Base-by-base conservation (phyloP, 2,329 filamentous ascomycete species). In the Nothopassalora personata region DNA sequence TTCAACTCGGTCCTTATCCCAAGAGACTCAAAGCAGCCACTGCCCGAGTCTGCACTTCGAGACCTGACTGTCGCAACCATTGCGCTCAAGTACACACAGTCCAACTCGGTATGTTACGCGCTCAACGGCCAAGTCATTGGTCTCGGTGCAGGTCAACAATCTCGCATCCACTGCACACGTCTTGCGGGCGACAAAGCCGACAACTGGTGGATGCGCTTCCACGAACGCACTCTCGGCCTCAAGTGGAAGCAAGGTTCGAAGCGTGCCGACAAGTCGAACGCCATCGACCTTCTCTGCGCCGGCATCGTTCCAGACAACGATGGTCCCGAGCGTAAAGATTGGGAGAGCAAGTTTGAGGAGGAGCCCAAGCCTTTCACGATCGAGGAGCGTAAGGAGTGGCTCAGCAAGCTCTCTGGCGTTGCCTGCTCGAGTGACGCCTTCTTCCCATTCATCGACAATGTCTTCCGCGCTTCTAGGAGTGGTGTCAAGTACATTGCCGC, bases 191-290 rank as follows among this genome's bases (percentile, higher is more conserved):
- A 97, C 81, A 99, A 99, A 83, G 91, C 92, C 52, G 94, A 99
- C 77, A 97, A 96, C 82, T 97, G 93, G 93, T 99, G 93, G 94
- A 89, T 99, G 82, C 89, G 94, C 71, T 97, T 97, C 86, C 90
- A 97, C 80, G 87, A 90, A 68, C 88, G 90, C 55, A 90, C 94
- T 11, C 83, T 97, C 53, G 82, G 80, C 72, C 88, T 99, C 74
- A 90, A 93, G 80, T 99, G 91, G 90, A 97, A 96, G 84, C 93
- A 94, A 80, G 93, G 94, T 70, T 91, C 89, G 72, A 97, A 97
- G 86, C 86, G 94, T 59, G 84, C 94, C 50, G 93, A 97, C 76
- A 99, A 97, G 85, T 95, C 89, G 81, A 99, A 99, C 75, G 93
- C 92, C 65, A 97, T 97, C 71, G 94, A 97, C 74, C 82, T 97